A percentile compares a stretch with the other conserved stretches of the same genome.
phyloP scores from a whole-genome alignment of 2,329 filamentous ascomycete species.

The Aspergillus sergii region DNA sequence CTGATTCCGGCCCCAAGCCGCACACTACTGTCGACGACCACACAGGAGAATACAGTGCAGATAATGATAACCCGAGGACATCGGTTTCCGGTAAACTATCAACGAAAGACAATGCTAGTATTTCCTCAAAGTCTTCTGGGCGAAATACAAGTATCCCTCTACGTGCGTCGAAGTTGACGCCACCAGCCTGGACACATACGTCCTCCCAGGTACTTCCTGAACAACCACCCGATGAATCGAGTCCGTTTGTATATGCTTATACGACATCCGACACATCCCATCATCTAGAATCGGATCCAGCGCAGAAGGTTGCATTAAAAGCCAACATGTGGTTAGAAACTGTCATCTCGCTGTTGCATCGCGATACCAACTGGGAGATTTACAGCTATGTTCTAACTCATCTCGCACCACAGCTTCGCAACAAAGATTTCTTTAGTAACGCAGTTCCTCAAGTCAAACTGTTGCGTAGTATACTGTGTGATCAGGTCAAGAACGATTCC shows the following conservation, averaged over 20 bases:
- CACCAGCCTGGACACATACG: constrained; percentile 61
- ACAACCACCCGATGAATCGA: constrained; percentile 52
- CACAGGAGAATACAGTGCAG: constrained; percentile 37
- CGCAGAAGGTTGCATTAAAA: constrained; percentile 55
- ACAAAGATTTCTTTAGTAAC: constrained; percentile 79
- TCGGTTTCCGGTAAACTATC: constrained; percentile 32
- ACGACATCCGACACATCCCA: constrained; percentile 39
- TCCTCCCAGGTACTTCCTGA: constrained; percentile 57
- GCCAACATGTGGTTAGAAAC: constrained; percentile 75
- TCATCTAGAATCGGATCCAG: constrained; percentile 25
- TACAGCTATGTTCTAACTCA: constrained; percentile 90
- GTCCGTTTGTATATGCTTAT: constrained; percentile 55
- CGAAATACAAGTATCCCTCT: constrained; percentile 37
- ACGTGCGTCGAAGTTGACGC: constrained; percentile 39
- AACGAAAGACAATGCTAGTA: constrained; percentile 32
- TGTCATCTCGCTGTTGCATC: constrained; percentile 71
- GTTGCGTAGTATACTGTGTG: constrained; percentile 75
- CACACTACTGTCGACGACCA: constrained; percentile 47
- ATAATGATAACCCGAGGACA: constrained; percentile 39
- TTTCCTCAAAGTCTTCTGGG: constrained; percentile 34
- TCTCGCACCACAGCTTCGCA: constrained; percentile 83
- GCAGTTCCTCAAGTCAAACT: constrained; percentile 74
- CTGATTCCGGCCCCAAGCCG: constrained; percentile 51
- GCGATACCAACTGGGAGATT: constrained; percentile 82
- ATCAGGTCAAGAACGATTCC: constrained; percentile 74